phyloP scores from a whole-genome alignment of 2,329 filamentous ascomycete species.

The Fusarium protoensiforme region DNA sequence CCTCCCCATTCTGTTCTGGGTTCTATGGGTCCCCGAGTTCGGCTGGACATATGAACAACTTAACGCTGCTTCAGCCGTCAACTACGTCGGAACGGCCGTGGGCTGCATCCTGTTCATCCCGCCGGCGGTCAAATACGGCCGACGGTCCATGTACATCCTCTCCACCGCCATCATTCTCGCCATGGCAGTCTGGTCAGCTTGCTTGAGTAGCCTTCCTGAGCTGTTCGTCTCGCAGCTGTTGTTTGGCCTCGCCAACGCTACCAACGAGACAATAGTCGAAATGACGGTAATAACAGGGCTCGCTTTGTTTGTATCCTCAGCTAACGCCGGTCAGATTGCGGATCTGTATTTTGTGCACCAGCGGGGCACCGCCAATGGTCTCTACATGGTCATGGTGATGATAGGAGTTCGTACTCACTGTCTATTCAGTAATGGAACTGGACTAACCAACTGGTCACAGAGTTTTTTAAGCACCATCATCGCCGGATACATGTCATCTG shows the following conservation, averaged over 20 bases:
- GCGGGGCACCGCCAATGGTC: constrained; percentile 41
- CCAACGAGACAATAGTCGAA: constrained; percentile 50
- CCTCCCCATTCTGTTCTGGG: constrained; percentile 42
- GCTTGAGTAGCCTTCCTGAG: constrained; percentile 30
- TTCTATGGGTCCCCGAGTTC: constrained; percentile 42
- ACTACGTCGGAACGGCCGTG: constrained; percentile 41
- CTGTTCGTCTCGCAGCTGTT: constrained; percentile 40
- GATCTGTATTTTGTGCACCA: constrained; percentile 47
- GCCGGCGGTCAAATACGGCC: constrained; percentile 45
- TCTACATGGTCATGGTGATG: constrained; percentile 43
- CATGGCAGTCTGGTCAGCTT: constrained; percentile 33
- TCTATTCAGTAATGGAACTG: no score
- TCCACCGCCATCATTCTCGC: constrained; percentile 32
- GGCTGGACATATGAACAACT: constrained; percentile 33
- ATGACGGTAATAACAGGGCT: constrained; percentile 43
- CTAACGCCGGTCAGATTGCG: constrained; percentile 24
- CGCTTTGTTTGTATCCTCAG: no score
- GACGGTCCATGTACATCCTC: constrained; percentile 42
- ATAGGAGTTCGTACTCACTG: constrained; percentile 32
- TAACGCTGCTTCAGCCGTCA: constrained; percentile 35
- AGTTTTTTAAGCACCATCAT: constrained; percentile 42
- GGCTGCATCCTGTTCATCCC: constrained; percentile 47
- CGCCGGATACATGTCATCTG: constrained; percentile 41
- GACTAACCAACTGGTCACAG: not conserved
- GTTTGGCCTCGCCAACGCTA: constrained; percentile 47